Evolutionary conservation across 768 basidiomycete species (phyloP).

Genomic region (Lentinus brumalis): DNA sequence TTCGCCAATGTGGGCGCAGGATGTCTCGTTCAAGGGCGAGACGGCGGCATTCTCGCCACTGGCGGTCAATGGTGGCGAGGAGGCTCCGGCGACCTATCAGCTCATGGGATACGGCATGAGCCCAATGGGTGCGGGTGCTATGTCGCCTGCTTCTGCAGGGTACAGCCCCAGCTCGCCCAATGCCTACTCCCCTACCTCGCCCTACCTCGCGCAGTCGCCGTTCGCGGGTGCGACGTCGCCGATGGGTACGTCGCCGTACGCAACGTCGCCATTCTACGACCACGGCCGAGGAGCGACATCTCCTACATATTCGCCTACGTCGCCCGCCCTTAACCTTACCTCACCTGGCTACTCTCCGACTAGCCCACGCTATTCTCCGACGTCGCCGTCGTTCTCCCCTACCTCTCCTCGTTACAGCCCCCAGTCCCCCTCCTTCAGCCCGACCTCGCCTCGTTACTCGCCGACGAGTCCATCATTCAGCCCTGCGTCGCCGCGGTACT

Average conservation of each 20-base stretch:
- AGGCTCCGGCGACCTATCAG: conserved; percentile 56
- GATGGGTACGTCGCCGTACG: conserved; percentile 78
- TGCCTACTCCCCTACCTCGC: conserved; percentile 86
- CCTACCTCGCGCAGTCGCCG: conserved; percentile 85
- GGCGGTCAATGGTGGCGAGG: conserved; percentile 81
- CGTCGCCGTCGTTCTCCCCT: conserved; percentile 83
- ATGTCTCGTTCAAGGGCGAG: conserved; percentile 77
- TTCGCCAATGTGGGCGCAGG: conserved; percentile 77
- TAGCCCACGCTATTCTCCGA: conserved; percentile 84
- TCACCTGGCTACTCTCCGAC: conserved; percentile 72
- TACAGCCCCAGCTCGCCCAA: conserved; percentile 94
- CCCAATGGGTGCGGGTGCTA: conserved; percentile 78
- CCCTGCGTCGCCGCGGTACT: conserved; percentile 90
- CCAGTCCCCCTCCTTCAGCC: conserved; percentile 88
- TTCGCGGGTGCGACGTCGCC: conserved; percentile 83
- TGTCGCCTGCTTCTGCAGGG: conserved; percentile 86
- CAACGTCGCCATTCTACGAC: conserved; percentile 83
- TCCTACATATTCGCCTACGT: conserved; percentile 88
- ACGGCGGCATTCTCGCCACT: conserved; percentile 95
- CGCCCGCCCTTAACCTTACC: conserved; percentile 78
- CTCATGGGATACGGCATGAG: conserved; percentile 77
- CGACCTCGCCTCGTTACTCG: conserved; percentile 87
- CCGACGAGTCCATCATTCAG: conserved; percentile 91
- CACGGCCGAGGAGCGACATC: conserved; percentile 67
- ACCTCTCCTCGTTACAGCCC: conserved; percentile 86